Evolutionary conservation across 129 eudicot species (phyloP), one percentile per base, ranked within the genome.

Genomic region (Arctium lappa): DNA sequence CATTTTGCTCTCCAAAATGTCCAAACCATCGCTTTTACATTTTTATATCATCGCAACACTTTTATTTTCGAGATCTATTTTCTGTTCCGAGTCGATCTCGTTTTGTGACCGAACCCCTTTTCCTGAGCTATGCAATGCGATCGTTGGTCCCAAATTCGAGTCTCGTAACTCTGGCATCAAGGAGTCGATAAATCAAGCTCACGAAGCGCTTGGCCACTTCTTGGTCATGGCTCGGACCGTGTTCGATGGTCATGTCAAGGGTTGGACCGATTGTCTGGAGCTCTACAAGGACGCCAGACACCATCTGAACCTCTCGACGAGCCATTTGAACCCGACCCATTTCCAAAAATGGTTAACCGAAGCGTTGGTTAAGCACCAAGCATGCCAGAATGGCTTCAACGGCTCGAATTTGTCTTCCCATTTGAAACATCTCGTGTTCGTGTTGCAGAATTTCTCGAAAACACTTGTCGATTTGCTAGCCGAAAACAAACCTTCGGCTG

Each of bases 221-320:
- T 84, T 89, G 44, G 12, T 71, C 0, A 82, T n/a, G 87, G 79
- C 80, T 72, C 15, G 42, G 7, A 82, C 74, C 65, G 85, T 86
- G 27, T 68, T 86, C 29, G 78, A 88, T 4, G 40, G 78, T 5
- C 88, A 72, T 38, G 81, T 79, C 65, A 86, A 65, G 80, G 89
- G 88, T 44, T 87, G 89, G 89, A 73, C 48, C 2, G 92, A 88
- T 72, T 92, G 97, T 79, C 44, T 90, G 69, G 90, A 90, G 80
- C 89, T 92, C 33, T 86, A 92, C 38, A 78, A 84, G n/a, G 89
- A 90, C 38, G 84, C 86, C 5, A 60, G 86, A 18, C 10, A 76
- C 69, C 86, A 80, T 0, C 81, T 89, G 15, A 85, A 85, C 31
- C 85, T 46, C 11, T 86, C 88, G 0, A 44, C 84, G 29, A 8